Evolutionary conservation across 768 basidiomycete species (phyloP), one percentile per base, ranked within the genome.

Genomic region (Megacollybia marginata): DNA sequence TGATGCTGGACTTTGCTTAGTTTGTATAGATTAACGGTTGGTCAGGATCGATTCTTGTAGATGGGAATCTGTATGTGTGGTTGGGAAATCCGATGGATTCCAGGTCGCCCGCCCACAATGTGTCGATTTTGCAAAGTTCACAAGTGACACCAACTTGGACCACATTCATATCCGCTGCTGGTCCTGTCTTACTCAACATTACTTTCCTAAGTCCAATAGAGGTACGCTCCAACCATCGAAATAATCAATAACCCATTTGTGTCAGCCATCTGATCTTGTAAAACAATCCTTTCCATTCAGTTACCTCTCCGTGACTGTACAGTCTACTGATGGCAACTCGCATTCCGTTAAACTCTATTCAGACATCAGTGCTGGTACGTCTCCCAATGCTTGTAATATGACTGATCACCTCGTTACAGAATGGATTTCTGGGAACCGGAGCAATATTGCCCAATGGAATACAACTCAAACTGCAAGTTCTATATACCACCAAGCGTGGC

Each of bases 271-370:
- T n/a, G n/a, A n/a, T n/a, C n/a, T n/a, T n/a, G n/a, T n/a, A n/a
- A n/a, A n/a, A n/a, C n/a, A 38, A 16, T 38, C 35, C 35, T 38
- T 38, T 11, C 65, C 67, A 5, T 66, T 67, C 55, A 55, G 59
- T 11, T 68, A 66, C 47, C 33, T 68, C 23, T 50, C 49, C 32
- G 46, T 68, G 16, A 49, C 54, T 3, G 54, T 55, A 8, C 15
- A 33, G 11, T 55, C 63, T 0, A 57, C 48, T 13, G 67, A 68
- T 42, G 59, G n/a, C n/a, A n/a, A n/a, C n/a, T n/a, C n/a, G n/a
- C n/a, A n/a, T n/a, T n/a, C n/a, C n/a, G n/a, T n/a, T n/a, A n/a
- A n/a, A n/a, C n/a, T n/a, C n/a, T n/a, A n/a, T n/a, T n/a, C n/a
- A n/a, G n/a, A n/a, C n/a, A n/a, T n/a, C n/a, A n/a, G n/a, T n/a